Evolutionary conservation across 2,329 filamentous ascomycete genomes (phyloP).

Genomic region (Cladosporium oxysporum): DNA sequence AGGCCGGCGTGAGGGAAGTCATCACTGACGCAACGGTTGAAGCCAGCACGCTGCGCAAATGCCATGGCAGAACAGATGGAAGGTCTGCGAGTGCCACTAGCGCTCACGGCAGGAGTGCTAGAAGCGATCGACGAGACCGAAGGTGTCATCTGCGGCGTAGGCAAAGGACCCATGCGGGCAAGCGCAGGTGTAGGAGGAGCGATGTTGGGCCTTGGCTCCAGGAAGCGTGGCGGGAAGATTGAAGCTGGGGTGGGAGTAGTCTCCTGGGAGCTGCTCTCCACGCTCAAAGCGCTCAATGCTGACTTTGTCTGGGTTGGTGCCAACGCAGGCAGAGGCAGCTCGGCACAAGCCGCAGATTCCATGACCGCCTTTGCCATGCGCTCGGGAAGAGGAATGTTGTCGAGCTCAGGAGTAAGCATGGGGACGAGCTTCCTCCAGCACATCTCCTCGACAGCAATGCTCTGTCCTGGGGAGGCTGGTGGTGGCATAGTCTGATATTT

Average conservation of each 20-base stretch:
- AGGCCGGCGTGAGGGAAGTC: conserved; percentile 38
- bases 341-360: conserved; percentile 11
- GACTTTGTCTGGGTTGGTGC: not conserved
- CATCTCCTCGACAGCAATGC: conserved; percentile 21
- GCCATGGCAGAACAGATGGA: conserved; percentile 63
- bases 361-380: conserved; percentile 18
- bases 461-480: conserved; percentile 34
- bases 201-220: conserved; percentile 54
- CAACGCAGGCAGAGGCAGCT: conserved; percentile 5
- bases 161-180: conserved; percentile 57
- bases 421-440: conserved; percentile 55
- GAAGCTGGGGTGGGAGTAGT: conserved; percentile 46
- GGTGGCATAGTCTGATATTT: conserved; percentile 67
- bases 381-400: conserved; percentile 40
- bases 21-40: conserved; percentile 59
- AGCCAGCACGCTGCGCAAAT: conserved; percentile 55
- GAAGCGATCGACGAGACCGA: conserved; percentile 48
- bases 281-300: conserved; percentile 2
- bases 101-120: conserved; percentile 64
- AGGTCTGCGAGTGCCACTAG: conserved; percentile 52
- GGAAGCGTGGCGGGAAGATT: conserved; percentile 45
- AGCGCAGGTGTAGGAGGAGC: conserved; percentile 56
- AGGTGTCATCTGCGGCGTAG: conserved; percentile 64
- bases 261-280: conserved; percentile 34
- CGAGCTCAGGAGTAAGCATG: conserved; percentile 58